phyloP scores from a whole-genome alignment of 2,329 filamentous ascomycete species.

The Fusarium concolor region DNA sequence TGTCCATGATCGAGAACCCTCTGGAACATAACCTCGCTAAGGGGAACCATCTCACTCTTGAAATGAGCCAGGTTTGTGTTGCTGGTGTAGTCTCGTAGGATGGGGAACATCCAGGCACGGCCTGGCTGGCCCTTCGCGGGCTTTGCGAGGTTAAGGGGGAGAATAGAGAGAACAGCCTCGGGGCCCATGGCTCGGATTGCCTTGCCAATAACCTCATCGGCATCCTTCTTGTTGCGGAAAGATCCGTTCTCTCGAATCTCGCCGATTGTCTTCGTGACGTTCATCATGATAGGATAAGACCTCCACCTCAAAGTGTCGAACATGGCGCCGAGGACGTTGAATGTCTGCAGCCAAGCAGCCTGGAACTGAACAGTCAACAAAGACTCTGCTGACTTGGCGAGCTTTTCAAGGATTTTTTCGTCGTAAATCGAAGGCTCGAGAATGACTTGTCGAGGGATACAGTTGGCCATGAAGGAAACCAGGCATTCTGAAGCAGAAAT shows the following conservation, averaged over 20 bases:
- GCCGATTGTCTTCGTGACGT: conserved; percentile 82
- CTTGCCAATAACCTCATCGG: conserved; percentile 88
- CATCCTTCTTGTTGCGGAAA: conserved; percentile 94
- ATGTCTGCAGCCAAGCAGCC: conserved; percentile 93
- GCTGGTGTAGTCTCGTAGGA: conserved; percentile 88
- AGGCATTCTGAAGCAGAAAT: conserved; percentile 95
- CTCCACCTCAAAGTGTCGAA: conserved; percentile 90
- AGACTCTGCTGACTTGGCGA: conserved; percentile 78
- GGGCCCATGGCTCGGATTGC: conserved; percentile 93
- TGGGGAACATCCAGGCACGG: conserved; percentile 92
- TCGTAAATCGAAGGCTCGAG: conserved; percentile 92
- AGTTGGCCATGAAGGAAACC: conserved; percentile 91
- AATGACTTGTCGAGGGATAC: conserved; percentile 84
- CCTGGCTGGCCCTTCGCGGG: conserved; percentile 83
- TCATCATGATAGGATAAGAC: conserved; percentile 80
- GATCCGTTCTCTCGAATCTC: conserved; percentile 88
- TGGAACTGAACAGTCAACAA: conserved; percentile 92
- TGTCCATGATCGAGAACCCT: conserved; percentile 84
- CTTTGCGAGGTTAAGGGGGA: conserved; percentile 87
- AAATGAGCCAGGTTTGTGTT: conserved; percentile 92
- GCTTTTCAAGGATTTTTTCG: conserved; percentile 86
- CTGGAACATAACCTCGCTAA: conserved; percentile 92
- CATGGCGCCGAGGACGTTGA: conserved; percentile 86
- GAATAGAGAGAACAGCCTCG: conserved; percentile 80
- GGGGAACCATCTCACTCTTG: conserved; percentile 83